Conservation (phyloP, 2,329 filamentous ascomycete species). For the Botrytis fragariae region DNA sequence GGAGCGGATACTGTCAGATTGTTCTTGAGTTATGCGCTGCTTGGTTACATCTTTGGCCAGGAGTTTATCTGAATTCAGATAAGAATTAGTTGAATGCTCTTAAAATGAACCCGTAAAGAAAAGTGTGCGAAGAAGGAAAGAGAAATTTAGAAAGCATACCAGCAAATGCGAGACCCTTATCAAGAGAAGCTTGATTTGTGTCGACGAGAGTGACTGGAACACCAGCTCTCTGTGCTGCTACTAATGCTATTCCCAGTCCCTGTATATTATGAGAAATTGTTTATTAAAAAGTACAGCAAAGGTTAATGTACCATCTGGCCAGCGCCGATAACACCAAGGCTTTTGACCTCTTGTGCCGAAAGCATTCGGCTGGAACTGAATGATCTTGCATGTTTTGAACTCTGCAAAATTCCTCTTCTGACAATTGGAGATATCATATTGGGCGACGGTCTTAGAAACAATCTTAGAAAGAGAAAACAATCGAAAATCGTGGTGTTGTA, state of each 20-base stretch:
- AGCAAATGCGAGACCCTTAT: conserved; percentile 88
- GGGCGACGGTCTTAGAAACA: not conserved
- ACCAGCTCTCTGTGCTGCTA: conserved; percentile 79
- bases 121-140: not conserved
- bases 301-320: conserved; percentile 77
- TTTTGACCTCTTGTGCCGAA: conserved; percentile 72
- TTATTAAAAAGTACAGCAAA: not conserved
- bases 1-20: conserved; percentile 70
- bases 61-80: conserved; percentile 67
- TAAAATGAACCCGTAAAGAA: too few species aligned
- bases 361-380: conserved; percentile 69
- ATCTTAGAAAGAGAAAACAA: not conserved
- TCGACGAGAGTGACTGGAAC: conserved; percentile 87
- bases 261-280: conserved; percentile 41
- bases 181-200: conserved; percentile 75
- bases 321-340: conserved; percentile 86
- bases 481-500: not conserved
- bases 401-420: conserved; percentile 30
- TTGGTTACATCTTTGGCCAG: conserved; percentile 91
- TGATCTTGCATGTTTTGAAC: conserved; percentile 41
- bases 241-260: conserved; percentile 93
- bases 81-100: conserved; percentile 6
- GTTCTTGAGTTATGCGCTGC: conserved; percentile 75
- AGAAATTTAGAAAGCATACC: conserved; percentile 48
- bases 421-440: conserved; percentile 36